These are phyloP conservation scores for Russula griseocarnosa DNA, from an alignment of 768 basidiomycete genomes.

Conservation along the genomic window DNA sequence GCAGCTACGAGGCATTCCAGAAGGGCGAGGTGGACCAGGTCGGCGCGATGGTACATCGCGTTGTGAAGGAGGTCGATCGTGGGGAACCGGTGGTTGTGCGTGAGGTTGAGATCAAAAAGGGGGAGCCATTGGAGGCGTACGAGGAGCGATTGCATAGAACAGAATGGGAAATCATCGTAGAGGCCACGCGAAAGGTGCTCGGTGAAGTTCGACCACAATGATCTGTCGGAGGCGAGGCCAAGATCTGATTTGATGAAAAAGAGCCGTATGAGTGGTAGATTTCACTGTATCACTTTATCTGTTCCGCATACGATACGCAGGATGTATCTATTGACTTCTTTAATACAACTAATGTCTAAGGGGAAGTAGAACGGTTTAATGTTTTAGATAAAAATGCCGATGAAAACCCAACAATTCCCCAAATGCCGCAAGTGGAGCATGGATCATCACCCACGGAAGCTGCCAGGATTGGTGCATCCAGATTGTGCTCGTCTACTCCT, in stretches of 20 bases:
- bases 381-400: constrained; percentile 1
- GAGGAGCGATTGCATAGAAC: constrained; percentile 73
- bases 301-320: constrained; percentile 6
- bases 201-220: constrained; percentile 40
- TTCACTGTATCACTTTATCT: constrained; percentile 14
- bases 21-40: constrained; percentile 71
- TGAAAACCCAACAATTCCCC: constrained; percentile 3
- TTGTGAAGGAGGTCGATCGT: constrained; percentile 88
- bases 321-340: neutral
- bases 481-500: neutral
- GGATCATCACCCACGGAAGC: constrained; percentile 5
- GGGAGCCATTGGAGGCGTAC: constrained; percentile 67
- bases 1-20: constrained; percentile 87
- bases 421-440: constrained; percentile 17
- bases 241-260: constrained; percentile 9
- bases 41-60: constrained; percentile 92
- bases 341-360: constrained; percentile 1
- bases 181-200: constrained; percentile 71
- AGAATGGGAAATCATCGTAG: constrained; percentile 90
- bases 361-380: constrained; percentile 18
- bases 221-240: constrained; percentile 1
- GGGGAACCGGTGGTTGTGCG: constrained; percentile 83
- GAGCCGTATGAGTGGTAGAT: constrained; percentile 13
- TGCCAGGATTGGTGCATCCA: neutral
- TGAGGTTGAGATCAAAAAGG: constrained; percentile 68